Percentiles rank a stretch among this genome's conserved stretches.
Evolutionary conservation across 352 stramenopile genomes (phyloP).

Genomic region (Pythium biforme): DNA sequence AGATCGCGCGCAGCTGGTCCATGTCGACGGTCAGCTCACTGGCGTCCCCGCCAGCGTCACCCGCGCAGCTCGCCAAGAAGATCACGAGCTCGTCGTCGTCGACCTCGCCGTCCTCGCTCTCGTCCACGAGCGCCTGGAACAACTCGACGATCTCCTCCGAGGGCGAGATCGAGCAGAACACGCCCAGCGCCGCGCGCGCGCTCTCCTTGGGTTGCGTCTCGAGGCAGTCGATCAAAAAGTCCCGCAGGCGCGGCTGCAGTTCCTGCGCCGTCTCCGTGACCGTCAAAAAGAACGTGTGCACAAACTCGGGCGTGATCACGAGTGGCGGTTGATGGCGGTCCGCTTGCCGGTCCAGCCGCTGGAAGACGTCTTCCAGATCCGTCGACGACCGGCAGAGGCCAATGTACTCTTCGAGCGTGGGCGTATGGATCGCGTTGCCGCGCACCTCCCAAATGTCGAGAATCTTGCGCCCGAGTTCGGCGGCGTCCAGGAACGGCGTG

Average conservation of each 20-base stretch:
- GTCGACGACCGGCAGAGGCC: slow-evolving; percentile 3
- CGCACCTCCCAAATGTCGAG: slow-evolving; percentile 15
- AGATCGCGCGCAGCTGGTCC: slow-evolving; percentile 15
- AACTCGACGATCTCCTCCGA: slow-evolving; percentile 34
- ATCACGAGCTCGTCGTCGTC: slow-evolving; percentile 58
- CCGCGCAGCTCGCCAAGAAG: slow-evolving; percentile 54
- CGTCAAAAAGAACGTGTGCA: slow-evolving; percentile 53
- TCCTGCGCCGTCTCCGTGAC: slow-evolving; percentile 33
- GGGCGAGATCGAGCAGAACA: slow-evolving; percentile 51
- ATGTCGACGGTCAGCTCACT: slow-evolving; percentile 2
- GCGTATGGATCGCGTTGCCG: slow-evolving; percentile 9
- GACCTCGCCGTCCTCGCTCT: slow-evolving; percentile 30
- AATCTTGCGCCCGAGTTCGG: slow-evolving; percentile 14
- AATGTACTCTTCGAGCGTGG: slow-evolving; percentile 19
- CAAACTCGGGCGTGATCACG: slow-evolving; percentile 41
- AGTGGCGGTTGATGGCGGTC: slow-evolving; percentile 22
- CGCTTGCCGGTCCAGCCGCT: slow-evolving; percentile 39
- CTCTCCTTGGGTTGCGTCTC: slow-evolving; percentile 36
- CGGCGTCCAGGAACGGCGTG: slow-evolving; percentile 2
- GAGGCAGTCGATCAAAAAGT: slow-evolving; percentile 48
- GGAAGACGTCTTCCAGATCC: slow-evolving; percentile 20
- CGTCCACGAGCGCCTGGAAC: slow-evolving; percentile 36
- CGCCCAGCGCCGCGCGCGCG: slow-evolving; percentile 46
- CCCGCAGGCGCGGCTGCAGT: slow-evolving; percentile 32
- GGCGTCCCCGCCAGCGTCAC: neutral